Evolutionary conservation across 164 flowering plant species (phyloP).

Genomic region (Echeveria elegans): DNA sequence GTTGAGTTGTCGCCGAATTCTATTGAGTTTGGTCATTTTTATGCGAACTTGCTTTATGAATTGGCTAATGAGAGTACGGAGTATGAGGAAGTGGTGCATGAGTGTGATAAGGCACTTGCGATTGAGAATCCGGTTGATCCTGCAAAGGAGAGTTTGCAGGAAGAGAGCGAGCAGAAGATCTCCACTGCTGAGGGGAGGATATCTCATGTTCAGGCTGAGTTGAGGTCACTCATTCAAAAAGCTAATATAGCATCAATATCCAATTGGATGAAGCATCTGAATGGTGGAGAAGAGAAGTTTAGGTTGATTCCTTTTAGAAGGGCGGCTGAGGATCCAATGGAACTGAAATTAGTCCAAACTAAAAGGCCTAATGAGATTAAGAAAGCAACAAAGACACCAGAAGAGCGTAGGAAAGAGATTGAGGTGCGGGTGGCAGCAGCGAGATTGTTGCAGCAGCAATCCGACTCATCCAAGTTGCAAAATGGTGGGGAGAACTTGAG

Average conservation of each 20-base stretch:
- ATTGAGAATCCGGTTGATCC: slow-evolving; percentile 79
- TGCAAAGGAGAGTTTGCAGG: slow-evolving; percentile 77
- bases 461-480: slow-evolving; percentile 30
- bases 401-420: slow-evolving; percentile 89
- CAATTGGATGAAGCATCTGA: slow-evolving; percentile 79
- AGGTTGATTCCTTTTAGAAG: slow-evolving; percentile 71
- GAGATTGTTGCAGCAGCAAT: slow-evolving; percentile 81
- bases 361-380: slow-evolving; percentile 89
- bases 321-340: slow-evolving; percentile 81
- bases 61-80: slow-evolving; percentile 58
- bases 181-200: slow-evolving; percentile 51
- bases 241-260: slow-evolving; percentile 66
- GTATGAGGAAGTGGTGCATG: slow-evolving; percentile 68
- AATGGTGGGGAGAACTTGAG: slow-evolving; percentile 33
- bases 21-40: slow-evolving; percentile 69
- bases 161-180: slow-evolving; percentile 65
- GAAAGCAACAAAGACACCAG: slow-evolving; percentile 85
- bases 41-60: slow-evolving; percentile 76
- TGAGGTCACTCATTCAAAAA: slow-evolving; percentile 56
- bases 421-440: slow-evolving; percentile 98
- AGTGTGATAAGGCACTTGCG: slow-evolving; percentile 72
- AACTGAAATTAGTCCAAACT: slow-evolving; percentile 47
- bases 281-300: slow-evolving; percentile 76
- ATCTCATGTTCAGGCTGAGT: slow-evolving; percentile 54
- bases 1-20: slow-evolving; percentile 61